phyloP scores from a whole-genome alignment of 768 basidiomycete genomes.

The Albatrellus ellisii region DNA sequence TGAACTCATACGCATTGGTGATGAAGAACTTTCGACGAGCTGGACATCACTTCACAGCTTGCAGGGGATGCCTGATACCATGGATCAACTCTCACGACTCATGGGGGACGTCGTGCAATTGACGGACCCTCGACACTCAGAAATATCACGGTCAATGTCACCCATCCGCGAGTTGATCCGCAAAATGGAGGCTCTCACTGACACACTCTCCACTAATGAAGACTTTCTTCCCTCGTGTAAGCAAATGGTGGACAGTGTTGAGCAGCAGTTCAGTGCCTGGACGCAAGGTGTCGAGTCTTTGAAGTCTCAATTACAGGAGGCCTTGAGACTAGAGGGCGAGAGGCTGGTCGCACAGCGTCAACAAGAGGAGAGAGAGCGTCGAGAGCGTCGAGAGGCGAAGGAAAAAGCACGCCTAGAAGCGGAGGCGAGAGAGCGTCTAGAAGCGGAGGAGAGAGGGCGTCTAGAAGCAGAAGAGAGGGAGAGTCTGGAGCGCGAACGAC shows the following conservation, averaged over 20 bases:
- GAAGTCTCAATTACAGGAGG: slow-evolving; percentile 4
- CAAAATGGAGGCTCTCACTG: slow-evolving; percentile 37
- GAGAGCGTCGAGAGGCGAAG: slow-evolving; percentile 9
- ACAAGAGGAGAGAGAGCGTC: no score
- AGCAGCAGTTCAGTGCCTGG: slow-evolving; percentile 7
- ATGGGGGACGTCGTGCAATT: slow-evolving; percentile 24
- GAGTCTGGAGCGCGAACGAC: slow-evolving; percentile 14
- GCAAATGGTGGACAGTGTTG: slow-evolving; percentile 29
- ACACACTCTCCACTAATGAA: slow-evolving; percentile 30
- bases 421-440: no score
- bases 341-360: slow-evolving; percentile 7
- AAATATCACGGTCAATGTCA: slow-evolving; percentile 35
- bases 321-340: slow-evolving; percentile 2
- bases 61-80: slow-evolving; percentile 18
- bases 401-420: no score
- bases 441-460: slow-evolving; percentile 19
- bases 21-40: slow-evolving; percentile 25
- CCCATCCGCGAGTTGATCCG: slow-evolving; percentile 41
- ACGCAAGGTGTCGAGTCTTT: slow-evolving; percentile 4
- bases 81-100: slow-evolving; percentile 25
- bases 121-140: slow-evolving; percentile 22
- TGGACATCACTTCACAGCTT: slow-evolving; percentile 23
- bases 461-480: slow-evolving; percentile 4
- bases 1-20: slow-evolving; percentile 4
- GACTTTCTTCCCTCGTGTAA: slow-evolving; percentile 34